A percentile compares a stretch with the other conserved stretches of the same genome.
These are phyloP conservation scores for Poa pratensis DNA, from an alignment of 176 grass and related monocot species.

Conservation along the genomic window DNA sequence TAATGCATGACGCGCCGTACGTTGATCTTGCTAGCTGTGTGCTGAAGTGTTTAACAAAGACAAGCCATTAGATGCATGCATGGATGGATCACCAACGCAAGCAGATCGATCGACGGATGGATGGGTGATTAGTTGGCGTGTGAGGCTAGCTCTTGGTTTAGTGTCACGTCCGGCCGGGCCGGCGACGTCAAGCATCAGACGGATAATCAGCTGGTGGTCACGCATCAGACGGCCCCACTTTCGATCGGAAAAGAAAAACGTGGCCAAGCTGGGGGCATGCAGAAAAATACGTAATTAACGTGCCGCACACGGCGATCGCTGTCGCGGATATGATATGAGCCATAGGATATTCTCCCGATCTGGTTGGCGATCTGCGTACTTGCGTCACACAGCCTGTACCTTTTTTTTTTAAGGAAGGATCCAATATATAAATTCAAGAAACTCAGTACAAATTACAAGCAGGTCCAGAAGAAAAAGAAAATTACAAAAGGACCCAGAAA, in stretches of 20 bases:
- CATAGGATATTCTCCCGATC: neutral
- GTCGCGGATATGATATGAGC: neutral
- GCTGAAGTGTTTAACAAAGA: no score
- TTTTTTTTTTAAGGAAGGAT: no score
- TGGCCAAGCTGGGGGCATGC: constrained; percentile 5
- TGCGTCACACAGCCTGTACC: neutral
- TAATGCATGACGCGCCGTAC: no score
- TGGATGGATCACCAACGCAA: constrained; percentile 14
- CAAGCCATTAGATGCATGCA: neutral
- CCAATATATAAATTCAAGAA: no score
- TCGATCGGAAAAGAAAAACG: constrained; percentile 11
- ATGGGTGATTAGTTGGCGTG: neutral
- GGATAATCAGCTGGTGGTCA: neutral
- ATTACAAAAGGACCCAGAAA: no score
- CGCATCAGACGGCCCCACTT: neutral
- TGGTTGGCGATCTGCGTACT: constrained; percentile 9
- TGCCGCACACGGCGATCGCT: constrained; percentile 1
- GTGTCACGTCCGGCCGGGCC: neutral
- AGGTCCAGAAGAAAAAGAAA: no score
- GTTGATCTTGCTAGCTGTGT: no score
- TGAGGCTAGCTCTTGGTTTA: constrained; percentile 14
- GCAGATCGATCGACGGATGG: neutral
- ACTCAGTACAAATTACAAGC: no score
- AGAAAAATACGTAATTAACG: neutral
- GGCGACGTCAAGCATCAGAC: neutral